Base-by-base conservation (phyloP, 2,329 filamentous ascomycete species). In the Zasmidium citrigriseum region DNA sequence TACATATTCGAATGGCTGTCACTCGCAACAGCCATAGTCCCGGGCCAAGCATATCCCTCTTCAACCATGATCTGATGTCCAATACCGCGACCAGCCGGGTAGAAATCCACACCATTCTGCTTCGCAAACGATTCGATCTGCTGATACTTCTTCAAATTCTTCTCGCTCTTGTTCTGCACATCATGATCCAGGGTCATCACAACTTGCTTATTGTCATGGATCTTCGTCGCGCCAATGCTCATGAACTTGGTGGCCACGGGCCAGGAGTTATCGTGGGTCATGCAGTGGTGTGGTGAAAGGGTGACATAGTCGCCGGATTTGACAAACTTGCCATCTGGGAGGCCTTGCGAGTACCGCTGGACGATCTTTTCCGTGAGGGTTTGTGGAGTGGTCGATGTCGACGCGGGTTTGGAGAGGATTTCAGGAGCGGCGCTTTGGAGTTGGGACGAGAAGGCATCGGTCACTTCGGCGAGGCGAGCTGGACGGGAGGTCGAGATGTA, bases 41-140 rank as follows among this genome's bases (percentile, higher is more conserved):
- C 89, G 0, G 93, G 93, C 91, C 91, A 98, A 68, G 80, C 89
- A 80, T 82, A 91, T 14, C 87, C 88, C 73, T 91, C 91, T 73
- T 96, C 92, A 0, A 96, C 85, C 89, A 95, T 92, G 66, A 93
- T 88, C 74, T 97, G 93, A 73, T 97, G 93, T 0, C 92, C 93
- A 68, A 96, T 96, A 12, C 91, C 91, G 46, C 85, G 76, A 1
- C 90, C 90, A 0, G 90, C 88, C 1, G 86, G 87, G 68, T 88
- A 96, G 71, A 93, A 92, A 57, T 86, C 80, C 0, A 96, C 83
- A 1, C 89, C 89, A 58, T 97, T 90, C 61, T 86, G 81, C 68
- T 83, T 81, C 1, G 91, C 93, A 76, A 98, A 96, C 61, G 86
- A 83, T 71, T 95, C 86, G 53, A 97, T 96, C 68, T 89, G 83